Evolutionary conservation across 2,329 filamentous ascomycete species (phyloP), one percentile per base, ranked within the genome.

Genomic region (Fusarium sp.): DNA sequence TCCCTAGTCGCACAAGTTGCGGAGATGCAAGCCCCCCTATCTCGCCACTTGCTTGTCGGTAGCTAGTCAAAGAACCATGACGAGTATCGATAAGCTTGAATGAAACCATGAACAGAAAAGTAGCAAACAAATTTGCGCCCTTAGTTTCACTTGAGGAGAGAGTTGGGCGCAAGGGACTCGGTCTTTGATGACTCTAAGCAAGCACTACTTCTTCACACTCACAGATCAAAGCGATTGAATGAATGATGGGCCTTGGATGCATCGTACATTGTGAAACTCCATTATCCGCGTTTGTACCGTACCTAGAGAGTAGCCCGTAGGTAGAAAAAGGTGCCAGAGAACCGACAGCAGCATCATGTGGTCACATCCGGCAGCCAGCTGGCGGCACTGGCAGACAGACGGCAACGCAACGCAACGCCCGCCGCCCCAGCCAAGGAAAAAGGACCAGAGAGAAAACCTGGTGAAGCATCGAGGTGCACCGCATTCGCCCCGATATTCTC

Each of bases 231-330:
- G 61, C 11, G 58, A 57, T 16, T 23, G 42, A 46, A 33, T 54
- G 42, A 59, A 58, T 57, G 64, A 65, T 44, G 34, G 34, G n/a
- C 38, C 54, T 70, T 13, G 40, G 27, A 57, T 58, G 44, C 62
- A 71, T 71, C 56, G 62, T 49, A 71, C 68, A 71, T 58, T 64
- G 68, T 71, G 58, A 69, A 56, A 71, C 68, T 71, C 11, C 42
- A 31, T 29, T 34, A 59, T 70, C 61, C 64, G 55, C 40, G 53
- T 57, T 69, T 67, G 36, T 20, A 58, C 44, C 8, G 27, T 36
- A 58, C 18, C 42, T 7, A 27, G 25, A 27, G 33, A 36, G 14
- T 36, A 53, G 20, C 36, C 25, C 27, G 27, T 29, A 29, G 27
- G 27, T 29, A 29, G 18, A 31, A 25, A 44, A 31, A 14, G 34